A percentile compares a stretch with the other conserved stretches of the same genome.
Conservation (phyloP, 225 moss, liverwort and hornwort species). For the Sphagnum contortum region DNA sequence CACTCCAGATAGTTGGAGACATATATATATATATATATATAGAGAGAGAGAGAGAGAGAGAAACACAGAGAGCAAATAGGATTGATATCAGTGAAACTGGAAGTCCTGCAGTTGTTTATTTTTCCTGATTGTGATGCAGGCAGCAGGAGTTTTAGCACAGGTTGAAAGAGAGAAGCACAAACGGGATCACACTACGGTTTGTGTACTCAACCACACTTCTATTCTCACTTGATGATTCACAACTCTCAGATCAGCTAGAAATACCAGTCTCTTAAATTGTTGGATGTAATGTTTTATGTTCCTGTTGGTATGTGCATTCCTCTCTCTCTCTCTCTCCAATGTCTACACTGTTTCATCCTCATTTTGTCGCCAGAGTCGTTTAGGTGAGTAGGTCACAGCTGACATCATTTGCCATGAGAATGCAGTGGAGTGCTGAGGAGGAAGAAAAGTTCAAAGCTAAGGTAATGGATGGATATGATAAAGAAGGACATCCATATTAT, state of each 20-base stretch:
- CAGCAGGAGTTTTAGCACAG: conserved; percentile 89
- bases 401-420: no score
- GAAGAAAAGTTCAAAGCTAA: conserved; percentile 71
- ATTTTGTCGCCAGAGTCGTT: no score
- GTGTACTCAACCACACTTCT: conserved; percentile 13
- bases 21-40: no score
- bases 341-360: no score
- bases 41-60: no score
- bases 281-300: background rate
- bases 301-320: background rate
- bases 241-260: background rate
- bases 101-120: no score
- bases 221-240: background rate
- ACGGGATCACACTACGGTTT: conserved; percentile 63
- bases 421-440: conserved; percentile 72
- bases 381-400: no score
- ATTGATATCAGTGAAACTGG: no score
- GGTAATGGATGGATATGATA: conserved; percentile 69
- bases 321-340: no score
- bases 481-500: conserved; percentile 83
- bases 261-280: background rate
- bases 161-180: conserved; percentile 81
- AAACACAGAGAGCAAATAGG: no score
- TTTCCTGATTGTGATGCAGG: conserved; percentile 23
- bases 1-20: no score